These are phyloP conservation scores for Bacidia gigantensis DNA, from an alignment of 495 filamentous ascomycete genomes.

Conservation along the genomic window DNA sequence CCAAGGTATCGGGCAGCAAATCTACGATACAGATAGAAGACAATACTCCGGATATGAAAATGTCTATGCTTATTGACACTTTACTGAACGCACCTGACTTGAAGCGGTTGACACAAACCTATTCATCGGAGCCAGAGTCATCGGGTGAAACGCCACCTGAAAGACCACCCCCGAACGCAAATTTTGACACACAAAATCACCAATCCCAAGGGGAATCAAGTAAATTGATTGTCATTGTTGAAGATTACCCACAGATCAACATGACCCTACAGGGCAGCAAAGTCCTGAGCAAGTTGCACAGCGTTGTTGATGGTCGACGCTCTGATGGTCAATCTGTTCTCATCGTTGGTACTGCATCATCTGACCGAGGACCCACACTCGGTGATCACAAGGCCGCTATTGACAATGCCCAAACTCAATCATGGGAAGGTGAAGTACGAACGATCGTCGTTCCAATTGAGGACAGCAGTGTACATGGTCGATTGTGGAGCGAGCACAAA, in stretches of 20 bases:
- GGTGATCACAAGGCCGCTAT: slow-evolving; percentile 37
- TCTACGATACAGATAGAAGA: slow-evolving; percentile 8
- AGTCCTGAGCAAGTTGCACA: slow-evolving; percentile 50
- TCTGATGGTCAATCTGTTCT: slow-evolving; percentile 54
- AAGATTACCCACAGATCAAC: slow-evolving; percentile 66
- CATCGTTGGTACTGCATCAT: slow-evolving; percentile 59
- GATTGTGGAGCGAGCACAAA: slow-evolving; percentile 31
- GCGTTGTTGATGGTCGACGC: slow-evolving; percentile 56
- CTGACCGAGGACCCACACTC: slow-evolving; percentile 30
- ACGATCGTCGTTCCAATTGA: slow-evolving; percentile 39
- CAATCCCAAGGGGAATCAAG: neutral
- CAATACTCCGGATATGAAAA: slow-evolving; percentile 22
- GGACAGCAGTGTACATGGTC: slow-evolving; percentile 23
- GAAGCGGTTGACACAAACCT: slow-evolving; percentile 13
- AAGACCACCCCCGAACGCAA: too few relatives aligned
- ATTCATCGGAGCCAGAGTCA: too few relatives aligned
- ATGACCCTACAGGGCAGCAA: slow-evolving; percentile 45
- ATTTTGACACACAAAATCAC: neutral
- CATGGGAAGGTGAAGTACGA: slow-evolving; percentile 28
- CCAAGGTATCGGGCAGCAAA: neutral
- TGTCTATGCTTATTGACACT: slow-evolving; percentile 21
- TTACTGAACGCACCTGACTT: slow-evolving; percentile 20
- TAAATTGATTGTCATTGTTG: slow-evolving; percentile 55
- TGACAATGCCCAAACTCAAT: slow-evolving; percentile 29
- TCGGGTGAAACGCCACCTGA: neutral